Conservation (phyloP, 768 basidiomycete species). For the Cystoderma amianthinum region DNA sequence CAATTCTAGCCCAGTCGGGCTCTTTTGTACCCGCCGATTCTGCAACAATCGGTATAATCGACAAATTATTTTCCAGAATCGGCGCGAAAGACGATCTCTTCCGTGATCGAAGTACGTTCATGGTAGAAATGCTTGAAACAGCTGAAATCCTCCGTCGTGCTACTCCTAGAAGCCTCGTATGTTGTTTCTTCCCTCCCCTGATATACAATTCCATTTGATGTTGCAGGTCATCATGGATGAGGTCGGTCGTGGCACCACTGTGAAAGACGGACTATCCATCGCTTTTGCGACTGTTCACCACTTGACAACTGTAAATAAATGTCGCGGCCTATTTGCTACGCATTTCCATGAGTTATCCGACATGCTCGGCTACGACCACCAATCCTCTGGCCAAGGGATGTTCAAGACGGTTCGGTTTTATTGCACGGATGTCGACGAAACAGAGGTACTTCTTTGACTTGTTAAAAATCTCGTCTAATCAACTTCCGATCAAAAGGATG, state of each 20-base stretch:
- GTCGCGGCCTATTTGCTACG: conserved; percentile 93
- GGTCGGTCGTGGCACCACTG: conserved; percentile 94
- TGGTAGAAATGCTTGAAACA: conserved; percentile 97
- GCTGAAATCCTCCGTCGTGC: conserved; percentile 85
- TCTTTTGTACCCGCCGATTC: conserved; percentile 88
- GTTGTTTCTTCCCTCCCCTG: conserved; percentile 14
- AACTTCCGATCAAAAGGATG: conserved; percentile 50
- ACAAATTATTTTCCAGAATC: conserved; percentile 88
- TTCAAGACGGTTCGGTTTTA: conserved; percentile 73
- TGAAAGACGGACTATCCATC: conserved; percentile 87
- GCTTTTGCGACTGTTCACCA: conserved; percentile 90
- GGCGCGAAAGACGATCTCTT: conserved; percentile 95
- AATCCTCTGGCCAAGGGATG: conserved; percentile 31
- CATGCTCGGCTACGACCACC: conserved; percentile 61
- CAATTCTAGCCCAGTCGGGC: conserved; percentile 87
- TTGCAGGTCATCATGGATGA: conserved; percentile 96
- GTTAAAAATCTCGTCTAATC: conserved; percentile 1
- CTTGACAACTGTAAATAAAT: conserved; percentile 60
- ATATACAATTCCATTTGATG: not conserved
- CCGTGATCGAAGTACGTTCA: conserved; percentile 91
- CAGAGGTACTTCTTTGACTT: conserved; percentile 34
- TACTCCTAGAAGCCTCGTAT: conserved; percentile 74
- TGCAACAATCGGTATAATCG: conserved; percentile 80
- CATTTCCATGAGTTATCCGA: conserved; percentile 94
- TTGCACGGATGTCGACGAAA: conserved; percentile 84